Evolutionary conservation across 208 protist genomes (phyloP).

Genomic region (Phytomonas sp.): DNA sequence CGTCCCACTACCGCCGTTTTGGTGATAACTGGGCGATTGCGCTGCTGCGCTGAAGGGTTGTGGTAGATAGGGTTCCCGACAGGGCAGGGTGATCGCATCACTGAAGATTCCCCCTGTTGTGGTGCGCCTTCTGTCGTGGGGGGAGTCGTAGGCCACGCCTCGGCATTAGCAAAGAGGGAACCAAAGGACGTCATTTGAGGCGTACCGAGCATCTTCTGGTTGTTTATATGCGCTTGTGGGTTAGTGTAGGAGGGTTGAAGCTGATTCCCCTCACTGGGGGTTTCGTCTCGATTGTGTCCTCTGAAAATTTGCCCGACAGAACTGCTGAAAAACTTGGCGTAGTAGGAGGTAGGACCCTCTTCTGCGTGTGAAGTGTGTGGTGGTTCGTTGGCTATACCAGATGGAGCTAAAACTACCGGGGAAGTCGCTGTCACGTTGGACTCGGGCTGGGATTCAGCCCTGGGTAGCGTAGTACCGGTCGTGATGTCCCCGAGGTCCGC

Average conservation of each 20-base stretch:
- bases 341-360: slow-evolving; percentile 38
- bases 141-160: not conserved
- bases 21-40: slow-evolving; percentile 23
- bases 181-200: not conserved
- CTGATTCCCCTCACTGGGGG: not conserved
- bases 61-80: not conserved
- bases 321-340: slow-evolving; percentile 56
- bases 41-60: not conserved
- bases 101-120: not conserved
- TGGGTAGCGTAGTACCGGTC: not conserved
- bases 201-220: slow-evolving; percentile 9
- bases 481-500: slow-evolving; percentile 4
- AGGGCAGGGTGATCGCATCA: not conserved
- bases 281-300: slow-evolving; percentile 17
- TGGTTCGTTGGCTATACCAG: not conserved
- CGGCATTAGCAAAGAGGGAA: not conserved
- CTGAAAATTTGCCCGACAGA: slow-evolving; percentile 41
- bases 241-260: slow-evolving; percentile 30
- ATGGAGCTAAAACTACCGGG: not conserved
- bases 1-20: slow-evolving; percentile 13
- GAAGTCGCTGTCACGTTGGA: slow-evolving; percentile 1
- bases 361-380: not conserved
- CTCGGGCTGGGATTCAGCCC: not conserved
- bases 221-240: slow-evolving; percentile 16
- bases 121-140: not conserved